Conservation (phyloP, 2,329 filamentous ascomycete genomes). For the Alternaria consortialis region DNA sequence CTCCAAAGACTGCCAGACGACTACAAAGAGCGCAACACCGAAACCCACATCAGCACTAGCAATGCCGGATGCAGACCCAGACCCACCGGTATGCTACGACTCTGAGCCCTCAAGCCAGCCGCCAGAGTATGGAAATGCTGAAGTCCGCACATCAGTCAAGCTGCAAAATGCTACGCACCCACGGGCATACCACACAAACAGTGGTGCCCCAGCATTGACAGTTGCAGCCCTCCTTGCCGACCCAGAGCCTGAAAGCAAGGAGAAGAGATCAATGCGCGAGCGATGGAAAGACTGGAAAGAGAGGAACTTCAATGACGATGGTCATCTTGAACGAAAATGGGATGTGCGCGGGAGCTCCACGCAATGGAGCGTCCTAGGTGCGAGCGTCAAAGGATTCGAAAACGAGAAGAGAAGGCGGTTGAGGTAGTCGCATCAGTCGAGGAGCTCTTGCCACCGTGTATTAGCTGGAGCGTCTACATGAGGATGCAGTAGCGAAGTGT, state of each 20-base stretch:
- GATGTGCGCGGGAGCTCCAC: not conserved
- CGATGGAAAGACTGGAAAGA: not conserved
- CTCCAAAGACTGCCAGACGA: not conserved
- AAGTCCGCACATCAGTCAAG: not conserved
- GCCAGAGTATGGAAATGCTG: not conserved
- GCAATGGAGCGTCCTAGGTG: constrained; percentile 1
- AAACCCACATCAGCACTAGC: not conserved
- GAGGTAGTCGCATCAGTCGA: not conserved
- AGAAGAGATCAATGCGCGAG: not conserved
- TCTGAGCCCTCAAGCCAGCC: constrained; percentile 17
- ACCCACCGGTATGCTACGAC: constrained; percentile 10
- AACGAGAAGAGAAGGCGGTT: not conserved
- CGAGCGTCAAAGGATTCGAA: not conserved
- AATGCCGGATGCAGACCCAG: not conserved
- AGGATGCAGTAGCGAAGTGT: not conserved
- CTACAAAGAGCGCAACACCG: not conserved
- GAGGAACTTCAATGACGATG: not conserved
- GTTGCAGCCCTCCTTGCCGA: not conserved
- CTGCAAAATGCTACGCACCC: not conserved
- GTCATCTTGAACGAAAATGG: not conserved
- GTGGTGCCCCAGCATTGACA: not conserved
- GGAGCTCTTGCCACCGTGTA: not conserved
- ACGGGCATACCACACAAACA: not conserved
- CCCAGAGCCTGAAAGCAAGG: not conserved
- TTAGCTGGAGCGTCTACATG: not conserved